A percentile compares a stretch with the other conserved stretches of the same genome.
phyloP scores from a whole-genome alignment of 306 rosid genomes.

The Crataegus laevigata region DNA sequence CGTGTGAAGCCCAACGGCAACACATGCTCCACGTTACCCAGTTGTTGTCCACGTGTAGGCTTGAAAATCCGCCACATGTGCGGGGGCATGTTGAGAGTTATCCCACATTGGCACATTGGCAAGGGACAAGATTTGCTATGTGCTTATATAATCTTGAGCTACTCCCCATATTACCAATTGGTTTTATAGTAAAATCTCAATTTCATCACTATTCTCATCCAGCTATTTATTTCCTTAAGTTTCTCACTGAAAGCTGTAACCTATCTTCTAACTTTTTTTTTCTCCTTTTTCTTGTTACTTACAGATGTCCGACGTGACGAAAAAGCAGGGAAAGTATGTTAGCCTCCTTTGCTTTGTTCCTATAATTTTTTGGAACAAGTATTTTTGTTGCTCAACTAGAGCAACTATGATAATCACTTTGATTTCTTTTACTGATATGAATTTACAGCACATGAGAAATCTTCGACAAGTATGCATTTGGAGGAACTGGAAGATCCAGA shows the following conservation, averaged over 20 bases:
- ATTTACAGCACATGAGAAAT: constrained; percentile 61
- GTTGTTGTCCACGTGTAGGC: too few species aligned
- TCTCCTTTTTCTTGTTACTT: constrained; percentile 20
- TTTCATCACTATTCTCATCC: not conserved
- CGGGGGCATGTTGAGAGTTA: too few species aligned
- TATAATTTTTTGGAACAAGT: constrained; percentile 8
- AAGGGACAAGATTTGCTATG: too few species aligned
- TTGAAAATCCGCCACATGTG: too few species aligned
- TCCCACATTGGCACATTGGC: too few species aligned
- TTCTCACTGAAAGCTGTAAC: not conserved
- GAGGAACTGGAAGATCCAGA: constrained; percentile 79
- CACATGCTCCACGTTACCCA: too few species aligned
- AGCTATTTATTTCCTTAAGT: not conserved
- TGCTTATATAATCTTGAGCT: too few species aligned
- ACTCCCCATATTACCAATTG: too few species aligned
- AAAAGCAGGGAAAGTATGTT: constrained; percentile 79
- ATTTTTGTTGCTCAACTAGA: not conserved
- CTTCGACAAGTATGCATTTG: constrained; percentile 62
- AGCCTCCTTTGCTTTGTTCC: constrained; percentile 10
- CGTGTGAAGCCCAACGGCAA: too few species aligned
- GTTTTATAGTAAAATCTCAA: too few species aligned
- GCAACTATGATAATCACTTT: constrained; percentile 7
- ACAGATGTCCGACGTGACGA: constrained; percentile 67
- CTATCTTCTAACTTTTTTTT: not conserved
- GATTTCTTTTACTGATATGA: constrained; percentile 9